phyloP scores from a whole-genome alignment of 2,329 filamentous ascomycete species.

The Aureobasidium melanogenum region DNA sequence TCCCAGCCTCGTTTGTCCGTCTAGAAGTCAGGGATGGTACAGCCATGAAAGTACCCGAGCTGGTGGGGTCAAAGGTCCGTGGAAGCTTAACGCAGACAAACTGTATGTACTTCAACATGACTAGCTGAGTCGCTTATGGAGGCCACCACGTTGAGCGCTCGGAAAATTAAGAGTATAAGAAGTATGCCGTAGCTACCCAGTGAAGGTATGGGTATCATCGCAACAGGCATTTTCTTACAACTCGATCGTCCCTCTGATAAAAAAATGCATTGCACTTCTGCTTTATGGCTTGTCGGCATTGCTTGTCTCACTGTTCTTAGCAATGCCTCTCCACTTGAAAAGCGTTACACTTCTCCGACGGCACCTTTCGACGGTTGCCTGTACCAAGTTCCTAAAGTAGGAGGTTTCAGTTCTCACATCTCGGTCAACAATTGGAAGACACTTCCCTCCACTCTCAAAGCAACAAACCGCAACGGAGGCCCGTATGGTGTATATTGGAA shows the following conservation, averaged over 20 bases:
- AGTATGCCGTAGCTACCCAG: not conserved
- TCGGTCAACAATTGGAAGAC: not conserved
- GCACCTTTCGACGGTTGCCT: not conserved
- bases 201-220: not conserved
- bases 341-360: not conserved
- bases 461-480: not conserved
- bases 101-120: not conserved
- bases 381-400: not conserved
- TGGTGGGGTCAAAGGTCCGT: not conserved
- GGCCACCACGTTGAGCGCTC: not conserved
- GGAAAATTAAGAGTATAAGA: not conserved
- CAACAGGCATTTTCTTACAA: not conserved
- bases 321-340: not conserved
- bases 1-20: not conserved
- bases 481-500: not conserved
- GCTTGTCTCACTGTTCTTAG: not conserved
- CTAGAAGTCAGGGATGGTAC: not conserved
- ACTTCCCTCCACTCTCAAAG: not conserved
- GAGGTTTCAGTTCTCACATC: not conserved
- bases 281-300: not conserved
- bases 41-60: not conserved
- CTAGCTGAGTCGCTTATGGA: not conserved
- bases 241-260: not conserved
- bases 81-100: not conserved
- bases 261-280: not conserved